phyloP scores from a whole-genome alignment of 257 asterid genomes.

The Voacanga thouarsii region DNA sequence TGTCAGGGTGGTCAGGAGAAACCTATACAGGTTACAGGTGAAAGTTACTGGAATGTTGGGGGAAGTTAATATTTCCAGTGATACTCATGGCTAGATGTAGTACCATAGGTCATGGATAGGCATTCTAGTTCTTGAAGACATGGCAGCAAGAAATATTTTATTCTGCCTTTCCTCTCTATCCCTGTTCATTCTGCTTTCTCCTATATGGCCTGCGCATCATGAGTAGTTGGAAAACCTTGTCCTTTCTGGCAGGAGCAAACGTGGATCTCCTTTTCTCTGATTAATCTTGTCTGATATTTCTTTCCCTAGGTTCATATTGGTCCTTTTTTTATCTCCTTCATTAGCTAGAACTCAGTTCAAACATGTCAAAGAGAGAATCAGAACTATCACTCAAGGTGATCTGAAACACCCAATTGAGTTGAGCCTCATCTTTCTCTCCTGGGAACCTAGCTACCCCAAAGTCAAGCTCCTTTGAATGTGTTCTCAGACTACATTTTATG shows the following conservation, averaged over 20 bases:
- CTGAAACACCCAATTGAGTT: not conserved
- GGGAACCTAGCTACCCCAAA: not conserved
- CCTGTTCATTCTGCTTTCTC: not conserved
- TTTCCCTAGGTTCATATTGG: not conserved
- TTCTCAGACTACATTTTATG: not conserved
- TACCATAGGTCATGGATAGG: not conserved
- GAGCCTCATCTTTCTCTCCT: not conserved
- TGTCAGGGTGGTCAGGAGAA: not conserved
- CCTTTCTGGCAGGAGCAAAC: not conserved
- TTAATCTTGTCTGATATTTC: not conserved
- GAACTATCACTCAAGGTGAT: not conserved
- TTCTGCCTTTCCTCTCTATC: not conserved
- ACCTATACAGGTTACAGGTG: not conserved
- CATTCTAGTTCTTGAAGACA: not conserved
- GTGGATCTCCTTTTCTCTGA: not conserved
- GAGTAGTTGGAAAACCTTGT: not conserved
- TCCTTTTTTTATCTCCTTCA: not conserved
- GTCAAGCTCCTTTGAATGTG: not conserved
- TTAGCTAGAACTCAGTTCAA: not conserved
- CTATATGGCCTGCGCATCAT: not conserved
- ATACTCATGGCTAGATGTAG: not conserved
- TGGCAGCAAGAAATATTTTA: not conserved
- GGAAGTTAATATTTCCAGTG: not conserved
- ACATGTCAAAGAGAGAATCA: not conserved
- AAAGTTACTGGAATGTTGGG: not conserved